Evolutionary conservation across 1,139 yeast genomes (phyloP).

Genomic region (Diutina pseudorugosa): DNA sequence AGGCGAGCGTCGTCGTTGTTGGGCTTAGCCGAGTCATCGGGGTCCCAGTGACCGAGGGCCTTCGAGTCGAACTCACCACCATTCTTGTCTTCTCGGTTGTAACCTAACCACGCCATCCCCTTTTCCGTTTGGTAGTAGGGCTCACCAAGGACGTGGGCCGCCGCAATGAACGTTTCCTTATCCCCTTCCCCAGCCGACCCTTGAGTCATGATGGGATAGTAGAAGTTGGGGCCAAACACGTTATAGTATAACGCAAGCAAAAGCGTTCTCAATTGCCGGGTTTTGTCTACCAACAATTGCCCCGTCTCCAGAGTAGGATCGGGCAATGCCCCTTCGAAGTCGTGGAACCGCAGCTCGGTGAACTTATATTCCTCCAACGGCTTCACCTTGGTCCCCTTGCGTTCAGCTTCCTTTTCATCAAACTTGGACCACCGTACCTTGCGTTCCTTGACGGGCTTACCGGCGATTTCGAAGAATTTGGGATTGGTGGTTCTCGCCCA

Average conservation of each 20-base stretch:
- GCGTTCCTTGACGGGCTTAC: constrained; percentile 23
- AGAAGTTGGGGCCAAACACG: constrained; percentile 3
- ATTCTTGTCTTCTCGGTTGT: constrained; percentile 17
- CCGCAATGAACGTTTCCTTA: constrained; percentile 4
- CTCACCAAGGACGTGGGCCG: constrained; percentile 1
- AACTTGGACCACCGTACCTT: constrained; percentile 18
- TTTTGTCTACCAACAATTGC: constrained; percentile 1
- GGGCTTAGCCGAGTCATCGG: constrained; percentile 12
- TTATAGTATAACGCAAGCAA: constrained; percentile 5
- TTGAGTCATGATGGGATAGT: constrained; percentile 4
- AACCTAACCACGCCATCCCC: constrained; percentile 42
- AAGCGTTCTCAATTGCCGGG: neutral
- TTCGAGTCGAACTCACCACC: constrained; percentile 12
- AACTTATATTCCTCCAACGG: constrained; percentile 23
- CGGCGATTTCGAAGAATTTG: constrained; percentile 31
- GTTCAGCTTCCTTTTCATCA: constrained; percentile 17
- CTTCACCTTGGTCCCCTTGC: constrained; percentile 12
- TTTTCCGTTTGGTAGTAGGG: constrained; percentile 8
- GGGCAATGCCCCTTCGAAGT: constrained; percentile 3
- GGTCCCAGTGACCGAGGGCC: constrained; percentile 37
- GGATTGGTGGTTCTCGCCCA: constrained; percentile 41
- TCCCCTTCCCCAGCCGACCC: constrained; percentile 4
- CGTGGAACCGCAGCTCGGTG: constrained; percentile 22
- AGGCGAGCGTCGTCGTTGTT: constrained; percentile 17
- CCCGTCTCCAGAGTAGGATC: constrained; percentile 4